phyloP scores from a whole-genome alignment of 2,329 filamentous ascomycete species.

The Ascochyta koolunga region DNA sequence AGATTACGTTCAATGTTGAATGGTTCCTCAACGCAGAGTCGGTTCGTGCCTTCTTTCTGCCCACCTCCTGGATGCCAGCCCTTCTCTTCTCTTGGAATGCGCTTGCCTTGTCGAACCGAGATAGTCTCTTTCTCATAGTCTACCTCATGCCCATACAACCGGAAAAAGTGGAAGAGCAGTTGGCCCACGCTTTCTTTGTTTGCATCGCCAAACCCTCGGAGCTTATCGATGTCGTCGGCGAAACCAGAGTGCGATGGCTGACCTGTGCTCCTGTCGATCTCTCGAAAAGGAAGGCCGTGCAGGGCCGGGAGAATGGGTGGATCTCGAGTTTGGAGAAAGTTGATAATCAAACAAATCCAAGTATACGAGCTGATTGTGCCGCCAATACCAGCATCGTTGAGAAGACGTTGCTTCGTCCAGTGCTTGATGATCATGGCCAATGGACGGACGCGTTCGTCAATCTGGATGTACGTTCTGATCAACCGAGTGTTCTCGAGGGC shows the following conservation, averaged over 20 bases:
- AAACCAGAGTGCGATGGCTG: conserved; percentile 70
- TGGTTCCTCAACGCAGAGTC: conserved; percentile 93
- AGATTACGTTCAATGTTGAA: conserved; percentile 91
- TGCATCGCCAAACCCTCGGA: conserved; percentile 74
- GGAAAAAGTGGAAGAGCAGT: conserved; percentile 94
- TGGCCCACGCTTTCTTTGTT: conserved; percentile 85
- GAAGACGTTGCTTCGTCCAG: conserved; percentile 89
- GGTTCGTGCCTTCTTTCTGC: conserved; percentile 64
- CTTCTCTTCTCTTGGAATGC: conserved; percentile 83
- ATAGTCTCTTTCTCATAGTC: conserved; percentile 85
- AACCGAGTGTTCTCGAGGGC: conserved; percentile 96
- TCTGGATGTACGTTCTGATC: conserved; percentile 95
- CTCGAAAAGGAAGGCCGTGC: conserved; percentile 73
- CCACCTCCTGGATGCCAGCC: conserved; percentile 74
- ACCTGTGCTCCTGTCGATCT: conserved; percentile 67
- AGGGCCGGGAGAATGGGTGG: conserved; percentile 85
- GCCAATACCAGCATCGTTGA: conserved; percentile 95
- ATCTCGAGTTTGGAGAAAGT: conserved; percentile 86
- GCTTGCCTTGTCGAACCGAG: conserved; percentile 80
- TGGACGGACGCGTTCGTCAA: conserved; percentile 87
- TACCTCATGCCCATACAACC: conserved; percentile 91
- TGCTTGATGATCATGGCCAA: conserved; percentile 97
- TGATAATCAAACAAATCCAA: conserved; percentile 98
- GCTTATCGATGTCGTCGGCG: conserved; percentile 79
- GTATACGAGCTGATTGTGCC: conserved; percentile 97